Base-by-base conservation (phyloP, 2,329 filamentous ascomycete species). In the Byssoonygena ceratinophila region DNA sequence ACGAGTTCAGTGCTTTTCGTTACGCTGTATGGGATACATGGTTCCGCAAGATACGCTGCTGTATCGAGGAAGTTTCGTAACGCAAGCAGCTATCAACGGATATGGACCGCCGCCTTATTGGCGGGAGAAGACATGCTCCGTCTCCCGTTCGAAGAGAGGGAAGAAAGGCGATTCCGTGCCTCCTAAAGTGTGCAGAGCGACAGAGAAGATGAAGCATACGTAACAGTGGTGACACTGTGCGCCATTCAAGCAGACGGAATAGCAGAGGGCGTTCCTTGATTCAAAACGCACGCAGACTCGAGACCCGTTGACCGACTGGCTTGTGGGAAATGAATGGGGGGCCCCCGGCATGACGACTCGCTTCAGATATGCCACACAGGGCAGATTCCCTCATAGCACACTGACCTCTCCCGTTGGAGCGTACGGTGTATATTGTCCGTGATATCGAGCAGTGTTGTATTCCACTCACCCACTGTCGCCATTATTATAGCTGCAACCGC, bases 91-190 rank as follows among this genome's bases (percentile, higher is more conserved):
- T 29, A 9, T 29, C 5, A 9, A 29, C 4, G 27, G 9, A 23
- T 5, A 8, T 16, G n/a, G 25, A n/a, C 12, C 3, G 18, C 18
- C 8, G 29, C 8, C 29, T 37, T 7, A 45, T 51, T 51, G 49
- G 49, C 45, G 41, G 49, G 49, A 51, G 49, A 51, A 37, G 31
- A 23, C 49, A 51, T 45, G 41, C 39, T 51, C 40, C 48, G 49
- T 45, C 31, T 37, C 25, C 31, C 40, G 40, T 36, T 25, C 25
- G 20, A 51, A 44, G n/a, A 44, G 20, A 18, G 27, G 25, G 29
- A 7, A 25, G 18, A 37, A 37, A 23, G n/a, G 36, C 37, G 27
- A 43, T 36, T 44, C 47, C 39, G 48, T 51, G 37, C 48, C 37
- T n/a, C 29, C 25, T 32, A 23, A n/a, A 20, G 11, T 44, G 11